Evolutionary conservation across 1,284 basidiomycete species (phyloP), one percentile per base, ranked within the genome.

Genomic region (Puccinia sorghi): DNA sequence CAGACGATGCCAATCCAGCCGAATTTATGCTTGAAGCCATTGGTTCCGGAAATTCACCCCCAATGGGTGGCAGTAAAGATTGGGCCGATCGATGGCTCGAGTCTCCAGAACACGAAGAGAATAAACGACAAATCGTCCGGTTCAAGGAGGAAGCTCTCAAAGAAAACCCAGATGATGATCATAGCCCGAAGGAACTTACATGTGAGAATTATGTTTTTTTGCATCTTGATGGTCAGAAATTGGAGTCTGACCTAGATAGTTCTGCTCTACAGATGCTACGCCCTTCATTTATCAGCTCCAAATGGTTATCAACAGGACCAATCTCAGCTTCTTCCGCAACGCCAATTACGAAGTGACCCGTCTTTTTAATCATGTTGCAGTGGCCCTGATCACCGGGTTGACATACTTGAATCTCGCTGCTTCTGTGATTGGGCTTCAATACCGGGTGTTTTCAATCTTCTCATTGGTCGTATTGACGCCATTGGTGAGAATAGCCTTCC

Each of bases 311-410:
- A 81, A 86, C 50, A 88, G 94, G 69, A 94, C 94, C 83, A 90
- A 90, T 83, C 84, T 87, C 32, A 90, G 92, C 3, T 87, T 94
- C 46, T 96, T 92, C 91, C 87, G 94, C 77, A 92, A 90, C 15
- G 90, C 92, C 0, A 89, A 94, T 81, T 93, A 93, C 83, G 85
- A 86, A 79, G 92, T 92, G 86, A 93, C 90, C 67, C 89, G 93
- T 70, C 86, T 94, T 64, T 93, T 94, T 84, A 83, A 84, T 88
- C 84, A 61, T 27, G 17, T 70, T 13, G 46, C 66, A 4, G 50
- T 56, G 11, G 69, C 57, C 4, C 22, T 67, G 15, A 39, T 63
- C 41, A 17, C 25, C 76, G 91, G 91, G 37, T 86, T 97, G 69
- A 92, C 59, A 81, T 86, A 85, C 84, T 83, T 86, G 66, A 85